These are phyloP conservation scores for Colletotrichum costaricense DNA, from an alignment of 2,329 filamentous ascomycete genomes.

Conservation along the genomic window DNA sequence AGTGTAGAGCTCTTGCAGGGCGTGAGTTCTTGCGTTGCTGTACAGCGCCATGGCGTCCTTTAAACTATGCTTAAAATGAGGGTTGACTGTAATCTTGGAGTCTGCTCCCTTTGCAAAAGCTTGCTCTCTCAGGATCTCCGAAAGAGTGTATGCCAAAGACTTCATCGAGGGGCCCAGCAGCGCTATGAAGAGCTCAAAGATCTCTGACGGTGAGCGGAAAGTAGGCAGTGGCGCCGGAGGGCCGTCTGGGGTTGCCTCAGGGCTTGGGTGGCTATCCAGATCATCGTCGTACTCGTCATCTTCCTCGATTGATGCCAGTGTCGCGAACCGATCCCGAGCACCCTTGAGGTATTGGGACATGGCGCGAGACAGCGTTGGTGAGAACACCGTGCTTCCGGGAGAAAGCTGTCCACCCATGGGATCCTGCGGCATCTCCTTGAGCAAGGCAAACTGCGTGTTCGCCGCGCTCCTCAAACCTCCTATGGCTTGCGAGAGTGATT, in stretches of 20 bases:
- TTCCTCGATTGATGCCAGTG: conserved; percentile 72
- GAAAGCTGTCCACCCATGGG: conserved; percentile 45
- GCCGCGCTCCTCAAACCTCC: conserved; percentile 92
- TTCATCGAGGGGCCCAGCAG: conserved; percentile 95
- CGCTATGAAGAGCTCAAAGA: conserved; percentile 90
- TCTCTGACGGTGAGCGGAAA: conserved; percentile 77
- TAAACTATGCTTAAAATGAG: conserved; percentile 83
- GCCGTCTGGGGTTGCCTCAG: conserved; percentile 47
- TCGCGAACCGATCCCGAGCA: conserved; percentile 55
- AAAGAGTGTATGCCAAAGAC: conserved; percentile 90
- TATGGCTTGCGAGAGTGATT: conserved; percentile 87
- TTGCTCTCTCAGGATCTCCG: conserved; percentile 87
- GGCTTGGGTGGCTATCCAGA: conserved; percentile 51
- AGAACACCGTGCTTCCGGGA: conserved; percentile 43
- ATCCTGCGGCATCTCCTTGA: conserved; percentile 69
- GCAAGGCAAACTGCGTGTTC: conserved; percentile 85
- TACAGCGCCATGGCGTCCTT: conserved; percentile 85
- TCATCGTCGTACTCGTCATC: conserved; percentile 59
- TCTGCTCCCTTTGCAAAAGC: conserved; percentile 79
- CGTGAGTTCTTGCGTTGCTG: conserved; percentile 77
- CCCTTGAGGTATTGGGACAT: conserved; percentile 50
- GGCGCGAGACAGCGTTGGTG: conserved; percentile 43
- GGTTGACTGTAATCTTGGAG: conserved; percentile 79
- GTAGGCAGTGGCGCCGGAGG: conserved; percentile 43
- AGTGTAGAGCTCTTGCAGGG: conserved; percentile 83